These are phyloP conservation scores for Aspergillus biplanus DNA, from an alignment of 495 filamentous ascomycete genomes.

Conservation along the genomic window DNA sequence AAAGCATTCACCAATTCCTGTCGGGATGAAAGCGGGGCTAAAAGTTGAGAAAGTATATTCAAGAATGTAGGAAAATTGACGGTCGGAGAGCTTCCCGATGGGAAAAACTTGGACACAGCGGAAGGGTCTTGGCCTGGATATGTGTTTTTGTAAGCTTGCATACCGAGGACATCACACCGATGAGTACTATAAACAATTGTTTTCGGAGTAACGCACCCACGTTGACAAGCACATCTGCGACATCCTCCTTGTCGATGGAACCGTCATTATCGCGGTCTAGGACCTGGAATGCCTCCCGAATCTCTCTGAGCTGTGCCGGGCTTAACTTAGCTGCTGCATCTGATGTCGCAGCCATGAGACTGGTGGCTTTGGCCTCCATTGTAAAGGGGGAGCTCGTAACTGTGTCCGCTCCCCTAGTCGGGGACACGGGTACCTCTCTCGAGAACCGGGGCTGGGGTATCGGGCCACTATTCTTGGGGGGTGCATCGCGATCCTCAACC, in stretches of 20 bases:
- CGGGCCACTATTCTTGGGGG: slow-evolving; percentile 33
- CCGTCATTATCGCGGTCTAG: slow-evolving; percentile 83
- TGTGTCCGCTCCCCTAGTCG: slow-evolving; percentile 44
- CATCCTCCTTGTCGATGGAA: slow-evolving; percentile 72
- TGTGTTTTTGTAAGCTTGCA: slow-evolving; percentile 13
- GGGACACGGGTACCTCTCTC: slow-evolving; percentile 46
- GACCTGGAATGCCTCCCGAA: slow-evolving; percentile 86
- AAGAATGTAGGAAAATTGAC: slow-evolving; percentile 85
- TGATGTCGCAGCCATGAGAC: slow-evolving; percentile 29
- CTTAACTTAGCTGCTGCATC: slow-evolving; percentile 67
- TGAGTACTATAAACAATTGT: not conserved
- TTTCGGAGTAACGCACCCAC: slow-evolving; percentile 54
- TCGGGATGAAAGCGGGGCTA: slow-evolving; percentile 72
- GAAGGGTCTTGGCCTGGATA: slow-evolving; percentile 56
- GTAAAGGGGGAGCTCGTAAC: slow-evolving; percentile 32
- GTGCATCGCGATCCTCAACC: slow-evolving; percentile 41
- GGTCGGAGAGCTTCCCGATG: slow-evolving; percentile 62
- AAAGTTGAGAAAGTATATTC: slow-evolving; percentile 69
- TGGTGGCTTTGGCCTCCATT: slow-evolving; percentile 34
- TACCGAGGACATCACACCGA: not conserved
- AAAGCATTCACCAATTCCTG: slow-evolving; percentile 84
- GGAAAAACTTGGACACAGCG: slow-evolving; percentile 76
- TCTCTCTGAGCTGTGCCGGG: slow-evolving; percentile 68
- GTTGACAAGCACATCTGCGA: slow-evolving; percentile 78
- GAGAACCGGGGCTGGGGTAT: slow-evolving; percentile 47